Conservation (phyloP, 2,329 filamentous ascomycete species). For the Gremmenia infestans region DNA sequence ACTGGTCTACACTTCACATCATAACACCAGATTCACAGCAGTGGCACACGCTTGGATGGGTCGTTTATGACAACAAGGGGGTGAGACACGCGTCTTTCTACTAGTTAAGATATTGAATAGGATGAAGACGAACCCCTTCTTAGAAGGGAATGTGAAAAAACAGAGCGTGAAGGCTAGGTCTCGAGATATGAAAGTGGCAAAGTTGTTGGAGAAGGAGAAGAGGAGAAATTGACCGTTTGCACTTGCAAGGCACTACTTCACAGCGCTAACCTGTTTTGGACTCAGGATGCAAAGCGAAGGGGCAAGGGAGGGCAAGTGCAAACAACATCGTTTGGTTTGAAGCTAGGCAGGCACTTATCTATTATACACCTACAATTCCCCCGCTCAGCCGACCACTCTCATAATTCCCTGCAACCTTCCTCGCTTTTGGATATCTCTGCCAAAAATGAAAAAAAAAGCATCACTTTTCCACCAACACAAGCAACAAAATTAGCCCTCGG, state of each 20-base stretch:
- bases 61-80: too few relatives aligned
- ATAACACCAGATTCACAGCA: too few relatives aligned
- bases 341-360: background rate
- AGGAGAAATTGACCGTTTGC: background rate
- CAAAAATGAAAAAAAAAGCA: background rate
- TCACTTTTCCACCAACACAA: background rate
- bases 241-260: background rate
- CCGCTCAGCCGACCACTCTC: background rate
- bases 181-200: too few relatives aligned
- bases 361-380: background rate
- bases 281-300: too few relatives aligned
- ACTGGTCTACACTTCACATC: too few relatives aligned
- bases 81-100: too few relatives aligned
- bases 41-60: too few relatives aligned
- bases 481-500: conserved; percentile 25
- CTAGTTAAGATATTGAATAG: too few relatives aligned
- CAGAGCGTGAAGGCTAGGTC: too few relatives aligned
- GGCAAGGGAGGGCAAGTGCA: background rate
- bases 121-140: too few relatives aligned
- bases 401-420: background rate
- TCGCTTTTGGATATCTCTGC: background rate
- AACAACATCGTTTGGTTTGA: background rate
- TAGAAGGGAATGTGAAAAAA: too few relatives aligned
- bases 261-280: background rate
- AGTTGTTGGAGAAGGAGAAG: background rate